Evolutionary conservation across 2,329 filamentous ascomycete species (phyloP).

Genomic region (Phoma sp.): DNA sequence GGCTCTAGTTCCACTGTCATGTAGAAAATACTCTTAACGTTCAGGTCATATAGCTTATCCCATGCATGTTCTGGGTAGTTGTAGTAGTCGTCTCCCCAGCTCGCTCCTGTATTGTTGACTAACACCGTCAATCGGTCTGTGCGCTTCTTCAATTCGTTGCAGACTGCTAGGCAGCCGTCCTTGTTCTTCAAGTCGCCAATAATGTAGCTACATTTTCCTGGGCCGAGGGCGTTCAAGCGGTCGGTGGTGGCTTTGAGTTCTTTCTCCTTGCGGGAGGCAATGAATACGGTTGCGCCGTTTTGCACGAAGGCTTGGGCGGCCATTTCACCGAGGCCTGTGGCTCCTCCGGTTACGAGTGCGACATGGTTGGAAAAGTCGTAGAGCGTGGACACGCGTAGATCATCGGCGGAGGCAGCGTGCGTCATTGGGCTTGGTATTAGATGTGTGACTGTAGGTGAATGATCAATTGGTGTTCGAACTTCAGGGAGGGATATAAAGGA

Average conservation of each 20-base stretch:
- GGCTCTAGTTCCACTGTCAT: slow-evolving; percentile 56
- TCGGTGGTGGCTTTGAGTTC: slow-evolving; percentile 57
- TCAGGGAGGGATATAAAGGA: background rate
- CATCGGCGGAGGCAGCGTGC: slow-evolving; percentile 40
- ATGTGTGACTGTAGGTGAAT: no score
- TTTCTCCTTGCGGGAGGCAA: slow-evolving; percentile 61
- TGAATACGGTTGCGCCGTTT: slow-evolving; percentile 62
- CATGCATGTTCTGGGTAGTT: slow-evolving; percentile 65
- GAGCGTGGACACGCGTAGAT: slow-evolving; percentile 44
- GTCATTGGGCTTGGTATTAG: slow-evolving; percentile 28
- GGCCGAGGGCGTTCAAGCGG: slow-evolving; percentile 60
- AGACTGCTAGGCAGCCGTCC: slow-evolving; percentile 58
- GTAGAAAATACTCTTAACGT: slow-evolving; percentile 63
- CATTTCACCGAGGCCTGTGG: slow-evolving; percentile 62
- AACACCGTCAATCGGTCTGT: slow-evolving; percentile 55
- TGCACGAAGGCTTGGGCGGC: slow-evolving; percentile 62
- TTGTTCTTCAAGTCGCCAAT: slow-evolving; percentile 61
- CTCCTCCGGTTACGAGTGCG: slow-evolving; percentile 60
- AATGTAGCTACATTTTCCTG: slow-evolving; percentile 60
- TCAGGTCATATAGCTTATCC: slow-evolving; percentile 64
- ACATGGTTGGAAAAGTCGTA: slow-evolving; percentile 49
- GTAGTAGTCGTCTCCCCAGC: slow-evolving; percentile 64
- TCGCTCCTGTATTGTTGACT: slow-evolving; percentile 62
- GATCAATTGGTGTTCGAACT: background rate
- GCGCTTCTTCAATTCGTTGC: slow-evolving; percentile 57